These are phyloP conservation scores for Rachicladosporium sp. DNA, from an alignment of 2,329 filamentous ascomycete genomes.

Conservation along the genomic window DNA sequence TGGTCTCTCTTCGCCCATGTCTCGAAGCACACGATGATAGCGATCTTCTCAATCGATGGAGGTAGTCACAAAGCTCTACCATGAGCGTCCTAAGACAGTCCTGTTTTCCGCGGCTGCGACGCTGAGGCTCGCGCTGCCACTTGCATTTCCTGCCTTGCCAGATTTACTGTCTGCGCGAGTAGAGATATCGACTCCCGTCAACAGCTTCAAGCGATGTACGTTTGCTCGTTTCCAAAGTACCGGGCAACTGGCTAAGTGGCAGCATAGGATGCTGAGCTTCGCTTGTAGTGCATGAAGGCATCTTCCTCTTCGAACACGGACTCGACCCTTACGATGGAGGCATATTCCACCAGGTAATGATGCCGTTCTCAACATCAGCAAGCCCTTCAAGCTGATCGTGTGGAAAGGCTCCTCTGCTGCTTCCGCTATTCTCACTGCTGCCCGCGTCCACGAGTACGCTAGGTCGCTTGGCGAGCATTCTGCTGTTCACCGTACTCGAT, in stretches of 20 bases:
- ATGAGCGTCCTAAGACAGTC: constrained; percentile 38
- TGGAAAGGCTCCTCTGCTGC: constrained; percentile 66
- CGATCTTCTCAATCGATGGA: constrained; percentile 11
- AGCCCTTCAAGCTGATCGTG: constrained; percentile 2
- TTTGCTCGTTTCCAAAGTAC: constrained; percentile 7
- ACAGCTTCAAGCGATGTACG: constrained; percentile 93
- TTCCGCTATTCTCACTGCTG: constrained; percentile 82
- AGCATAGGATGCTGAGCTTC: constrained; percentile 18
- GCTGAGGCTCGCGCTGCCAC: constrained; percentile 67
- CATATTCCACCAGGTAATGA: constrained; percentile 53
- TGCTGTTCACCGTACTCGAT: constrained; percentile 73
- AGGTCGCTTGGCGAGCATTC: constrained; percentile 46
- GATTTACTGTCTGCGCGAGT: constrained; percentile 80
- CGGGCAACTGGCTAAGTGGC: constrained; percentile 7
- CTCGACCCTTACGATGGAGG: constrained; percentile 96
- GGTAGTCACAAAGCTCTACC: constrained; percentile 15
- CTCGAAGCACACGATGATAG: constrained; percentile 7
- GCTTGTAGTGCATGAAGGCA: constrained; percentile 72
- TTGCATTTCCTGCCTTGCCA: constrained; percentile 69
- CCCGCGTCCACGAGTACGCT: constrained; percentile 51
- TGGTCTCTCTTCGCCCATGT: neutral
- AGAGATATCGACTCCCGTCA: constrained; percentile 92
- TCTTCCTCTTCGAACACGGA: constrained; percentile 92
- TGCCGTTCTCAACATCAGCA: neutral
- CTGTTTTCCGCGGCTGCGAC: constrained; percentile 67